Evolutionary conservation across 306 rosid genomes (phyloP).

Genomic region (Cyamopsis tetragonoloba): DNA sequence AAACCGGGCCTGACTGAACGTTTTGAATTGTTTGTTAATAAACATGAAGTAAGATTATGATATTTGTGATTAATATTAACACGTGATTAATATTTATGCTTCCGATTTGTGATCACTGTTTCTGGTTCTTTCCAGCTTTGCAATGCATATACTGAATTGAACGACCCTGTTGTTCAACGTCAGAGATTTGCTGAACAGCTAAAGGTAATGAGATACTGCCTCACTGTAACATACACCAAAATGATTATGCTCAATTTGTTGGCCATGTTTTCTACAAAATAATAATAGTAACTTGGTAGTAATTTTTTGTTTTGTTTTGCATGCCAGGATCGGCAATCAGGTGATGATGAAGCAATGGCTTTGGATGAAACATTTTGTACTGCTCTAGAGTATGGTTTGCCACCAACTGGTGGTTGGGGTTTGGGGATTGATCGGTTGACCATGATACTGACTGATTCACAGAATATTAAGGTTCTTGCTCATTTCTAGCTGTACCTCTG

Average conservation of each 20-base stretch:
- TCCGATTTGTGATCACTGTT: slow-evolving; percentile 2
- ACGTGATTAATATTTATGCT: neutral
- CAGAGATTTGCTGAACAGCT: slow-evolving; percentile 89
- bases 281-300: neutral
- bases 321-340: slow-evolving; percentile 80
- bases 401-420: slow-evolving; percentile 99
- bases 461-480: slow-evolving; percentile 70
- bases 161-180: slow-evolving; percentile 90
- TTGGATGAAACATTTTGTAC: slow-evolving; percentile 84
- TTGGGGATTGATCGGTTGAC: slow-evolving; percentile 83
- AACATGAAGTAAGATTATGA: slow-evolving; percentile 60
- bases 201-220: slow-evolving; percentile 49
- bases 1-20: slow-evolving; percentile 87
- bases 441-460: slow-evolving; percentile 83
- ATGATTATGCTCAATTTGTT: neutral
- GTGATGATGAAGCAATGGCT: slow-evolving; percentile 98
- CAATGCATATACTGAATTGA: slow-evolving; percentile 93
- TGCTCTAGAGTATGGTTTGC: slow-evolving; percentile 93
- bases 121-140: slow-evolving; percentile 53
- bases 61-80: neutral
- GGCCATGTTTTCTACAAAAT: neutral
- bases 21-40: slow-evolving; percentile 79
- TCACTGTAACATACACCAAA: neutral
- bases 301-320: neutral
- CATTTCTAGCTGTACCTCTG: neutral